Evolutionary conservation across 176 grass and related monocot genomes (phyloP), one percentile per base, ranked within the genome.

Genomic region (Aegilops bicornis): DNA sequence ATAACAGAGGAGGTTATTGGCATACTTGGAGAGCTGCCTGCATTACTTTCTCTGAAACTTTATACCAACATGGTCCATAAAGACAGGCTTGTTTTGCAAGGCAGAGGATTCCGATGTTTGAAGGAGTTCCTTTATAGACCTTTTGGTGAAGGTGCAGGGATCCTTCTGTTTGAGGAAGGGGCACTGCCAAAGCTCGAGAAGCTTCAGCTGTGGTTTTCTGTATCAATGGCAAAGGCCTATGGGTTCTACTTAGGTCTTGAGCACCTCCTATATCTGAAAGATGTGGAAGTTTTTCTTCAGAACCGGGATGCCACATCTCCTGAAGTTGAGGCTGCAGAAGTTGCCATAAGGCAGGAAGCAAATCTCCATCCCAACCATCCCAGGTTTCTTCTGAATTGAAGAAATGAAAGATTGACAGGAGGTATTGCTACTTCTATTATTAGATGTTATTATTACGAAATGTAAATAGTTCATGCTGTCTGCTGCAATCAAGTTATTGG

Each of bases 131-230:
- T 40, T 10, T 40, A 2, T 40, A 0, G 3, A 10, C 8, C 39
- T 40, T 3, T 10, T 40, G 2, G 0, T 40, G 39, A 10, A 40
- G 39, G 39, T 40, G 39, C 39, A 3, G 9, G 39, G 39, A 10
- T 0, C 39, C 39, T 40, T 30, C 2, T 30, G 25, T 65, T 25
- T 63, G 23, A 27, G n/a, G 0, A 13, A 63, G 63, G 23, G 23
- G 61, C 79, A 6, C 1, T 48, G 10, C 62, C 62, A 32, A 25
- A 61, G 20, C 59, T 61, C 0, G 22, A 23, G 23, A 31, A 27
- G 79, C 17, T 67, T 64, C 0, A 0, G 0, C 0, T 64, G 23
- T 0, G 1, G 10, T 11, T 27, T 0, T 64, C 0, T 12, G 3
- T 27, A 6, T 27, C 61, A 64, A 13, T 8, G 14, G 66, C 11